Base-by-base conservation (phyloP, 148 eudicot genomes). In the Beta vulgaris region DNA sequence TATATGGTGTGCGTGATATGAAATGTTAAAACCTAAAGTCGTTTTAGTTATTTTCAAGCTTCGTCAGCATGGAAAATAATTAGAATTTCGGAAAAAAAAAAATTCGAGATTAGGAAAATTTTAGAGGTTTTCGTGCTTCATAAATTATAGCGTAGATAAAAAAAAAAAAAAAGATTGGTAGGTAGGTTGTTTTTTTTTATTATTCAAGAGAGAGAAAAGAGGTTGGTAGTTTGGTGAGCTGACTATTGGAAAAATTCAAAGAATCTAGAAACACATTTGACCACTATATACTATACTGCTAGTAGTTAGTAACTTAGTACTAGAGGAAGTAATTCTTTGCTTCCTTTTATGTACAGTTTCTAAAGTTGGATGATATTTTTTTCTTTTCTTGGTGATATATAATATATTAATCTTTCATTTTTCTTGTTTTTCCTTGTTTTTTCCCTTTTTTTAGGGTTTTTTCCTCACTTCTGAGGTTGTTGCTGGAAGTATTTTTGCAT, bases 211-310 rank as follows among this genome's bases (percentile, higher is more conserved):
- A 19, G 36, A 35, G 5, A 7, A 46, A 15, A 31, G 23, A 49
- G 68, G 42, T 37, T 35, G 54, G 68, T 23, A 35, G 69, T 34
- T 79, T 79, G 73, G 75, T 69, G 75, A 32, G 79, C 67, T 80
- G 82, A 75, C 79, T 53, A 69, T 61, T 53, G 69, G 57, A 80
- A 61, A 23, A 23, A 32, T 15, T 7, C 7, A 23, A 31, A 54
- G 71, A 51, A 61, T 48, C 32, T 36, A 36, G 29, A 25, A 71
- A 63, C 57, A 59, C 37, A 64, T 32, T 69, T 76, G 67, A 68
- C 79, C 43, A 23, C 35, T 69, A 69, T 75, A 66, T 34, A 48
- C 68, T n/a, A 51, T 51, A 51, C 57, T 51, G 57, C 14, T 8
- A 51, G 57, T 51, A 19, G 57, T 51, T n/a, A 21, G 25, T n/a